phyloP scores from a whole-genome alignment of 495 filamentous ascomycete genomes.

The Aspergillus leporis region DNA sequence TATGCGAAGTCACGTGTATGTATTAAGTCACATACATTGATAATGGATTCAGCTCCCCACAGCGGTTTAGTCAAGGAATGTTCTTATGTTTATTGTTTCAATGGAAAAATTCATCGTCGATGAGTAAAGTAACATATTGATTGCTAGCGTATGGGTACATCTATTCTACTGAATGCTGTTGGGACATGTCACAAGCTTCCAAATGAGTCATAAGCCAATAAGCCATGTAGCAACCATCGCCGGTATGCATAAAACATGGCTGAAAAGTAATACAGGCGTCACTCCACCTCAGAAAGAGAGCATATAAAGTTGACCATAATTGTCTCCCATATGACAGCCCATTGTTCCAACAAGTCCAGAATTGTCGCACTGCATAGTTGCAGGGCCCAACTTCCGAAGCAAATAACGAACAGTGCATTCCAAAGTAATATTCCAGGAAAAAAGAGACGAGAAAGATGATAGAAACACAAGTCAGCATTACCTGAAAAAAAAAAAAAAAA shows the following conservation, averaged over 20 bases:
- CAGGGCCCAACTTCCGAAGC: constrained; percentile 10
- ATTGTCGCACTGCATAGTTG: background rate
- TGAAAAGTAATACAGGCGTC: constrained; percentile 9
- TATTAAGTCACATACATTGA: background rate
- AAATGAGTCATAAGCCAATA: constrained; percentile 20
- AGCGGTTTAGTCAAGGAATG: no score
- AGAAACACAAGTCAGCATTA: constrained; percentile 33
- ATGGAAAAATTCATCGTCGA: no score
- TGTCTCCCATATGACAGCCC: constrained; percentile 5
- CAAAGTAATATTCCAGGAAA: constrained; percentile 10
- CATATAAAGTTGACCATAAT: background rate
- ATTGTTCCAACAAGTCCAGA: background rate
- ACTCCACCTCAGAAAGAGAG: background rate
- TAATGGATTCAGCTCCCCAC: no score
- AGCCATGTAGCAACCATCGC: constrained; percentile 19
- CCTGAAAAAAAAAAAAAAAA: constrained; percentile 13
- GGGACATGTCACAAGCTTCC: constrained; percentile 15
- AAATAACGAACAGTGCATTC: constrained; percentile 19
- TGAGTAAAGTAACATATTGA: constrained; percentile 14
- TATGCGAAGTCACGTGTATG: constrained; percentile 8
- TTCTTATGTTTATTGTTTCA: no score
- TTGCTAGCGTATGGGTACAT: constrained; percentile 32
- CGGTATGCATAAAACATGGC: constrained; percentile 18
- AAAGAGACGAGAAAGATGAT: constrained; percentile 20
- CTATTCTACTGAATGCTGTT: constrained; percentile 29